Evolutionary conservation across 805 yeast genomes (phyloP), one percentile per base, ranked within the genome.

Genomic region (Maudiozyma pseudohumilis): DNA sequence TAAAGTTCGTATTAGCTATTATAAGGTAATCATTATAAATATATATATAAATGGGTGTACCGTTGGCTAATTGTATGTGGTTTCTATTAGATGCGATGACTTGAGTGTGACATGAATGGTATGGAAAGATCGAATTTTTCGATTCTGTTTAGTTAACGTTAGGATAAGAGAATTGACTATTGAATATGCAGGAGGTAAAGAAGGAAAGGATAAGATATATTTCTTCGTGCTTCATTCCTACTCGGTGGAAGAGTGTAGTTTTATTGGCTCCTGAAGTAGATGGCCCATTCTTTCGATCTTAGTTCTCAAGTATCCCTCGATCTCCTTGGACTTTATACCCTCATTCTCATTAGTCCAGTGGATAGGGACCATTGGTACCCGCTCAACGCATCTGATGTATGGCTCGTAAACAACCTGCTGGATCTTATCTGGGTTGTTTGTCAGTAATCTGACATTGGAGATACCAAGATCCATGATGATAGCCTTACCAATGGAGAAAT

Each of bases 261-360:
- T 53, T 13, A 60, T 42, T 6, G 73, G 73, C 39, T 63, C 52
- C 48, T 72, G 78, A 40, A 92, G 66, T 40, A 92, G 63, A 61
- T 92, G 99, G 0, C 99, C 99, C 99, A 92, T 92, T 51, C 95
- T 71, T 60, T 89, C 95, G 37, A 89, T 83, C 63, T 92, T 92
- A 1, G 99, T 92, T 52, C 92, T 74, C 41, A 92, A 65, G 53
- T 92, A 92, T 1, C 95, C 95, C 50, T 92, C 95, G 23, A 92
- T 82, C 61, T 92, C 99, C 43, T 70, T 72, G 25, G 88, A 75
- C 46, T 79, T 70, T 42, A 92, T 81, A 6, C 97, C 97, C n/a
- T 56, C 58, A 4, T 49, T 44, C 20, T 61, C 65, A 18, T 62
- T 52, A 24, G 68, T 66, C 98, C 98, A 92, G 6, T 95, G 88